A percentile compares a stretch with the other conserved stretches of the same genome.
These are phyloP conservation scores for Trichoderma breve DNA, from an alignment of 2,329 filamentous ascomycete species.

Conservation along the genomic window DNA sequence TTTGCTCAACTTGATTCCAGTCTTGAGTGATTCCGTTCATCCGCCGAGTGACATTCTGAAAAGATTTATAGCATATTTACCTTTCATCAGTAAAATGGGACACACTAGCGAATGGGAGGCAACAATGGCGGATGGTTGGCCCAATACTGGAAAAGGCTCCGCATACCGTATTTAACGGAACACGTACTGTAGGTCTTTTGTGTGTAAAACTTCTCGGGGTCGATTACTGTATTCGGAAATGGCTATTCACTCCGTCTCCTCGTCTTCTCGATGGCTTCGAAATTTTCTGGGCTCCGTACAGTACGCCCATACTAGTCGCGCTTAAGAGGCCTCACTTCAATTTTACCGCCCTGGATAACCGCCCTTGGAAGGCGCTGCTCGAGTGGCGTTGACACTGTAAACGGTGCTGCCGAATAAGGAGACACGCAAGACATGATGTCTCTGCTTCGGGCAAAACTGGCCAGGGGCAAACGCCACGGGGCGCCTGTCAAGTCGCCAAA, in stretches of 20 bases:
- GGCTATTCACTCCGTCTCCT: background rate
- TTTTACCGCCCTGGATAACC: background rate
- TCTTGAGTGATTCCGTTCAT: background rate
- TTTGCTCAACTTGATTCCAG: background rate
- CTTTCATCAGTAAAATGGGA: background rate
- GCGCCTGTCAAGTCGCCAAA: constrained; percentile 2
- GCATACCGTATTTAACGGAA: background rate
- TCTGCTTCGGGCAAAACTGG: background rate
- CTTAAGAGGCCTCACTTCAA: background rate
- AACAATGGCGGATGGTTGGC: background rate
- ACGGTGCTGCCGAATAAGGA: background rate
- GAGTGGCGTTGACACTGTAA: background rate
- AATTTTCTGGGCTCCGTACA: background rate
- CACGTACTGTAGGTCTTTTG: background rate
- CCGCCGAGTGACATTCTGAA: background rate
- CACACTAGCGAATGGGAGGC: background rate
- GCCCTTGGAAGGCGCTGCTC: background rate
- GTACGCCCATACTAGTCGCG: background rate
- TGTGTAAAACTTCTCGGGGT: background rate
- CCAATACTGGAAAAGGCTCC: background rate
- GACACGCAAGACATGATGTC: background rate
- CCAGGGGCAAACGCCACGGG: constrained; percentile 13
- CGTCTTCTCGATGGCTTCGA: background rate
- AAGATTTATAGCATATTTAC: background rate
- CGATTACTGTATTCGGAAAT: background rate